Conservation (phyloP, 2,329 filamentous ascomycete genomes). For the Coniochaeta prunicola region DNA sequence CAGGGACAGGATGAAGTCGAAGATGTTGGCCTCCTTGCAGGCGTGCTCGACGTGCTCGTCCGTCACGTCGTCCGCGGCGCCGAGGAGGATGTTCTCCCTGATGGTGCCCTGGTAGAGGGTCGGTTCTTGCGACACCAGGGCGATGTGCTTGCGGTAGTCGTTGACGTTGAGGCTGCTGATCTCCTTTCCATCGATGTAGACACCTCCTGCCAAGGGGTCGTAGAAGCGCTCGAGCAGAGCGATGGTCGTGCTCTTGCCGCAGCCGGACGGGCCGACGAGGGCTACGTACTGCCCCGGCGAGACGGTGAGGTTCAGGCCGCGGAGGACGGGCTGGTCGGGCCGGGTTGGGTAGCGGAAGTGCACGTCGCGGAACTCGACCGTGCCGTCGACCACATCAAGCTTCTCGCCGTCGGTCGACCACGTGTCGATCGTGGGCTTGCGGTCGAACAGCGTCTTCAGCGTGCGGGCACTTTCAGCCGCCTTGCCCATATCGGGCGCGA, state of each 20-base stretch:
- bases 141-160: conserved; percentile 75
- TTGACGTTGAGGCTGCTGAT: conserved; percentile 77
- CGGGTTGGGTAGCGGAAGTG: conserved; percentile 93
- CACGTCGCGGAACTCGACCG: conserved; percentile 83
- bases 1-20: conserved; percentile 81
- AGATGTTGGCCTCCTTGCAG: conserved; percentile 86
- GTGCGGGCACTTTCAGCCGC: conserved; percentile 76
- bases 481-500: conserved; percentile 89
- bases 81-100: conserved; percentile 81
- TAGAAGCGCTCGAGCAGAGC: conserved; percentile 91
- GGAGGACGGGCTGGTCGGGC: conserved; percentile 84
- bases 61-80: conserved; percentile 57
- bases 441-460: conserved; percentile 78
- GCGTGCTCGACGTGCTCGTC: conserved; percentile 70
- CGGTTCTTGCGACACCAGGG: conserved; percentile 89
- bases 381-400: conserved; percentile 60
- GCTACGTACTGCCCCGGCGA: conserved; percentile 78
- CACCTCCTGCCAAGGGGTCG: conserved; percentile 71
- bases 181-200: conserved; percentile 78
- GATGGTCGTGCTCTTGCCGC: conserved; percentile 91
- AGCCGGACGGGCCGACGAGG: conserved; percentile 88
- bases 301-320: conserved; percentile 69
- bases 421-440: conserved; percentile 71
- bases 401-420: conserved; percentile 65
- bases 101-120: conserved; percentile 92